Conservation (phyloP, 805 yeast species). For the Sugiyamaella floridensis region DNA sequence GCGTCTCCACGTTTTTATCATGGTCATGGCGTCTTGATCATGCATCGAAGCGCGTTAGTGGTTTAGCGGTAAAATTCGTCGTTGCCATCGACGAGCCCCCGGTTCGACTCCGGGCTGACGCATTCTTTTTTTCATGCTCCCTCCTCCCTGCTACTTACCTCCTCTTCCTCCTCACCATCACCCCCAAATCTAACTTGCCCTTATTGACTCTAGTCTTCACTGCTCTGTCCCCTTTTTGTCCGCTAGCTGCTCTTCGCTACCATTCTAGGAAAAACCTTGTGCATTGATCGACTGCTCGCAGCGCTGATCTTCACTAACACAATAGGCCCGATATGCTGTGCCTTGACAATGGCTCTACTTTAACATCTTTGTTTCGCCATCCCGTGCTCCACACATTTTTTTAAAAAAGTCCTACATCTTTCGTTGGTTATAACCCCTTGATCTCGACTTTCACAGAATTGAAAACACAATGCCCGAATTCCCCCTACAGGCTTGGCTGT, state of each 20-base stretch:
- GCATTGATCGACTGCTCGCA: neutral
- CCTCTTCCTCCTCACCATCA: neutral
- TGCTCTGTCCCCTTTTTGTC: neutral
- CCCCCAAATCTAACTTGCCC: neutral
- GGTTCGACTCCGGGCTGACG: slow-evolving; percentile 56
- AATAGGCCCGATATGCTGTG: too few species aligned
- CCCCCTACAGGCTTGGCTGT: too few species aligned
- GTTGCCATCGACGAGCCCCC: slow-evolving; percentile 54
- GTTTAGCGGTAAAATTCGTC: slow-evolving; percentile 51
- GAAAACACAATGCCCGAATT: too few species aligned
- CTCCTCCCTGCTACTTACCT: neutral
- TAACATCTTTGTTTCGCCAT: too few species aligned
- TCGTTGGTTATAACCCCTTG: too few species aligned
- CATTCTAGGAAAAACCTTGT: neutral
- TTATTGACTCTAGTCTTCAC: neutral
- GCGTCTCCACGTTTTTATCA: too few species aligned
- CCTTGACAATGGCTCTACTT: too few species aligned
- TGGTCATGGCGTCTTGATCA: too few species aligned
- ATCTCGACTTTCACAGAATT: too few species aligned
- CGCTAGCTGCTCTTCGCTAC: neutral
- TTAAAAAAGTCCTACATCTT: too few species aligned
- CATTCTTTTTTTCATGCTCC: slow-evolving; percentile 30
- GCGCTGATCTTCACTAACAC: too few species aligned
- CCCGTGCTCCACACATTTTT: too few species aligned
- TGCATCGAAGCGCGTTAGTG: slow-evolving; percentile 36